Base-by-base conservation (phyloP, 768 basidiomycete species). In the Tricholoma saponaceum region DNA sequence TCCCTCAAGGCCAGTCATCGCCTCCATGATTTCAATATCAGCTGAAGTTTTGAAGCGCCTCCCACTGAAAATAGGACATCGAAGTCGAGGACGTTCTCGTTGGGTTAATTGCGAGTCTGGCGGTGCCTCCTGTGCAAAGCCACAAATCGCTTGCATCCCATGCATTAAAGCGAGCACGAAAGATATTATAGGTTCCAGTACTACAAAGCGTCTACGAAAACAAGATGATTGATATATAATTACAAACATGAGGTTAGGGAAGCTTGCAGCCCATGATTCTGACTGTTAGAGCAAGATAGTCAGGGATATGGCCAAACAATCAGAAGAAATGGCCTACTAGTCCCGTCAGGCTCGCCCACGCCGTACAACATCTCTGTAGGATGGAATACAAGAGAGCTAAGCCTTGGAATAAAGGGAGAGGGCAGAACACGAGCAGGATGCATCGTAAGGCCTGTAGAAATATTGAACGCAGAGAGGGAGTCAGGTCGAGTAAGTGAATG, bases 301-400 rank as follows among this genome's bases (percentile, higher is more conserved):
- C 44, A 69, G 57, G 18, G 26, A 13, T 32, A 28, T 51, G 13
- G 44, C 51, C 3, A 30, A 47, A 12, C 20, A 18, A 55, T 25
- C 14, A 7, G 43, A 23, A 39, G 18, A 16, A 52, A 47, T 37
- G 23, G 57, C 79, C 58, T 64, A 83, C 83, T 77, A 58, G 74
- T 78, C 14, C 91, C 90, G 68, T 93, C 90, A 51, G 86, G 80
- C 44, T 82, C 81, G 8, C 90, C 90, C 14, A 86, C 68, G 16
- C 83, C 89, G 64, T 84, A 89, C 61, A 94, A 69, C 92, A 94
- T 93, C 70, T 95, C 90, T 60, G 83, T 79, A 12, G 92, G 92
- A 67, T 95, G 92, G 79, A 94, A 95, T 1, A 80, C 76, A 51
- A 93, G 72, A 28, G 87, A 85, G 44, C 83, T 85, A 57, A 72